These are phyloP conservation scores for Rhizophagus prolifer DNA, from an alignment of 192 early-diverging fungal species.

Conservation along the genomic window DNA sequence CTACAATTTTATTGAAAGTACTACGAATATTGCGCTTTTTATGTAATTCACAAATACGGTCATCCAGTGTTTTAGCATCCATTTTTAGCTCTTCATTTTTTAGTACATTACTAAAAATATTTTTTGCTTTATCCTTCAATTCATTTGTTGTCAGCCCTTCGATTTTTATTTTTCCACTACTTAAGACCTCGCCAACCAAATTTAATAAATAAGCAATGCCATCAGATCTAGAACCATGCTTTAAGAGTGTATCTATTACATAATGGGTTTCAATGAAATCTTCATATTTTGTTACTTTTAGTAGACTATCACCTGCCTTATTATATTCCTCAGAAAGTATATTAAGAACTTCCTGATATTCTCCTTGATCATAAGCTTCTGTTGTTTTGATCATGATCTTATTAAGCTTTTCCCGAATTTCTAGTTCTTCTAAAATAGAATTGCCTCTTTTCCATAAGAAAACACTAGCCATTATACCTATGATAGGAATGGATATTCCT, in stretches of 20 bases:
- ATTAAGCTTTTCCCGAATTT: background rate
- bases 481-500: too few relatives aligned
- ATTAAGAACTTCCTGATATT: background rate
- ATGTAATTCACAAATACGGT: background rate
- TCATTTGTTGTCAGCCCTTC: background rate
- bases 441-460: background rate
- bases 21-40: too few relatives aligned
- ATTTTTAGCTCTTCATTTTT: background rate
- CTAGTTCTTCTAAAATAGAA: background rate
- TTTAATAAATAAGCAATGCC: background rate
- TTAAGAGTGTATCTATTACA: background rate
- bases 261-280: background rate
- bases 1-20: background rate
- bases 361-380: conserved; percentile 2
- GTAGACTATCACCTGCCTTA: background rate
- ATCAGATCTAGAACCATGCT: background rate
- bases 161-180: background rate
- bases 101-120: background rate
- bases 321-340: background rate
- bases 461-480: too few relatives aligned
- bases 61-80: background rate
- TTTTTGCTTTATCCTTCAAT: background rate
- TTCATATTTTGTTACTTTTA: background rate
- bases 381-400: background rate
- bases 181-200: background rate